Evolutionary conservation across 495 filamentous ascomycete species (phyloP).

Genomic region (Xylaria bambusicola): DNA sequence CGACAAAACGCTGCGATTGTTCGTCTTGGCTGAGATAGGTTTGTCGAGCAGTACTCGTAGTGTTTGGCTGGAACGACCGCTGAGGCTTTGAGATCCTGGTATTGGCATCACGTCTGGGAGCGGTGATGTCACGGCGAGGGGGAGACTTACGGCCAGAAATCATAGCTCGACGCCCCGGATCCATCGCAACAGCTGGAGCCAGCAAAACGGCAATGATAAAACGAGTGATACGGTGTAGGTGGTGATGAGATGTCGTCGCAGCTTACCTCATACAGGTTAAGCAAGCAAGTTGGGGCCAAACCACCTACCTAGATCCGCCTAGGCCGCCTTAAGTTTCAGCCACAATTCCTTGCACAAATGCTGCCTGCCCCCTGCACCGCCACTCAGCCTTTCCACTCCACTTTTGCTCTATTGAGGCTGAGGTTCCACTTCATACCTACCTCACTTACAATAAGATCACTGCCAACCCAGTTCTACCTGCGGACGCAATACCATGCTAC

Average conservation of each 20-base stretch:
- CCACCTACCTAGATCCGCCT: too few species aligned
- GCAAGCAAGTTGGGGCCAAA: too few species aligned
- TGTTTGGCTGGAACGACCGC: slow-evolving; percentile 34
- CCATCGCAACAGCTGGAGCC: slow-evolving; percentile 33
- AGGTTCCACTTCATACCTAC: not conserved
- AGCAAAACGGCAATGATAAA: too few species aligned
- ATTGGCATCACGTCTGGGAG: slow-evolving; percentile 46
- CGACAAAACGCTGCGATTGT: slow-evolving; percentile 80
- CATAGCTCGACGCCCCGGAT: slow-evolving; percentile 52
- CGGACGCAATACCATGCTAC: too few species aligned
- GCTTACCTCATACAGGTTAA: too few species aligned
- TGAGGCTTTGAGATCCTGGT: slow-evolving; percentile 47
- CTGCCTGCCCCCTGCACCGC: too few species aligned
- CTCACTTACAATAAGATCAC: not conserved
- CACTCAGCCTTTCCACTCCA: not conserved
- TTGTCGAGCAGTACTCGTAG: slow-evolving; percentile 24
- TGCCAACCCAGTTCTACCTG: too few species aligned
- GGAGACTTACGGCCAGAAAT: slow-evolving; percentile 46
- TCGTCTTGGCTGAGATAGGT: slow-evolving; percentile 61
- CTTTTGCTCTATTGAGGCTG: not conserved
- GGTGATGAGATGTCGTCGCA: slow-evolving; percentile 1
- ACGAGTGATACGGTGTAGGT: not conserved
- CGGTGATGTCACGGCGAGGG: slow-evolving; percentile 43
- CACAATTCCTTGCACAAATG: too few species aligned
- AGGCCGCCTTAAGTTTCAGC: too few species aligned